phyloP scores from a whole-genome alignment of 2,329 filamentous ascomycete genomes.

The Grosmannia penicillata region DNA sequence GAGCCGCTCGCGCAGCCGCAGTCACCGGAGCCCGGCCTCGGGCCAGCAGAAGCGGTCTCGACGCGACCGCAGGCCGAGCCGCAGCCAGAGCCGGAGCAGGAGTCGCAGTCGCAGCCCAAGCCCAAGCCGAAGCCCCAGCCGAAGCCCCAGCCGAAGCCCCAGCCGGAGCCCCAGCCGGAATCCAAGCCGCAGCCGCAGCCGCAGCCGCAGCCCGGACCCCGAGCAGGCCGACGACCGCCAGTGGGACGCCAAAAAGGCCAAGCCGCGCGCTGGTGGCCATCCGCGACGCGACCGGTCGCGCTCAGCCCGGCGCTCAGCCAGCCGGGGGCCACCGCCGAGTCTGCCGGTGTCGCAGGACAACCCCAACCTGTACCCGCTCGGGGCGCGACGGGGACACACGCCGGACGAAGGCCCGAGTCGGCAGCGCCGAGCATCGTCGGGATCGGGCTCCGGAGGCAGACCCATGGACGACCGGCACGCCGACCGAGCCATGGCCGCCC shows the following conservation, averaged over 20 bases:
- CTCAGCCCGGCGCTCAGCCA: constrained; percentile 10
- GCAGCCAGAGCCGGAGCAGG: not conserved
- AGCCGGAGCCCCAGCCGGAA: not conserved
- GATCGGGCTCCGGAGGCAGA: not conserved
- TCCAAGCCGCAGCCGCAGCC: constrained; percentile 1
- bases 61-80: constrained; percentile 1
- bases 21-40: too few species aligned
- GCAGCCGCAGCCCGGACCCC: not conserved
- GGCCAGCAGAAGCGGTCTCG: too few species aligned
- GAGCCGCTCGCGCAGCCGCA: too few species aligned
- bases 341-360: constrained; percentile 6
- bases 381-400: constrained; percentile 11
- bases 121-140: not conserved
- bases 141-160: not conserved
- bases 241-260: not conserved
- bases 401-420: constrained; percentile 6
- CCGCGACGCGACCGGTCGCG: constrained; percentile 14
- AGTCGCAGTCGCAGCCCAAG: not conserved
- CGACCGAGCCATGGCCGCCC: too few species aligned
- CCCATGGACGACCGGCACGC: too few species aligned
- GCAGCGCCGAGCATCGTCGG: not conserved
- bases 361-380: constrained; percentile 8
- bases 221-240: not conserved
- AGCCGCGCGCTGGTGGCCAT: constrained; percentile 2
- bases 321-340: not conserved